phyloP scores from a whole-genome alignment of 192 early-diverging fungal species.

The Gigaspora rosea region DNA sequence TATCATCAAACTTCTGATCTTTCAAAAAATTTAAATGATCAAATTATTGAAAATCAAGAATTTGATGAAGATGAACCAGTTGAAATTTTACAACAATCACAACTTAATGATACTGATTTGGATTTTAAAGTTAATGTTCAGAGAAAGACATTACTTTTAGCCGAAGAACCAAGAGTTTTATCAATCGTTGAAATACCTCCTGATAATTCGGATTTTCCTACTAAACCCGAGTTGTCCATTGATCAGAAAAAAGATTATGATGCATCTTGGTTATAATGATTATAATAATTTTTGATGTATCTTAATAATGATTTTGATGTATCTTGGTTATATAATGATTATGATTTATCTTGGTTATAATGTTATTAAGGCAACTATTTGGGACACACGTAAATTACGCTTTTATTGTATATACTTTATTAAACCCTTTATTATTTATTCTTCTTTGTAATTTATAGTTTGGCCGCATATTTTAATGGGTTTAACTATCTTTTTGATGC shows the following conservation, averaged over 20 bases:
- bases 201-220: background rate
- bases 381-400: too few relatives aligned
- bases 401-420: too few relatives aligned
- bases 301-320: background rate
- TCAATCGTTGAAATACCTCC: background rate
- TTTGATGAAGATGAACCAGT: too few relatives aligned
- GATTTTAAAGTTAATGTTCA: constrained; percentile 14
- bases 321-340: constrained; percentile 1
- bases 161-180: background rate
- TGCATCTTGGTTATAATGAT: constrained; percentile 1
- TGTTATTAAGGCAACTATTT: background rate
- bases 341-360: constrained; percentile 8
- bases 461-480: too few relatives aligned
- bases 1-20: background rate
- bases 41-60: background rate
- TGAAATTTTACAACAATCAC: too few relatives aligned
- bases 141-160: background rate
- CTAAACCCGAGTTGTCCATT: background rate
- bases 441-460: too few relatives aligned
- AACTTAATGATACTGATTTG: constrained; percentile 12
- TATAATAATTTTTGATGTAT: too few relatives aligned
- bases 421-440: too few relatives aligned
- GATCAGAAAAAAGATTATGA: background rate
- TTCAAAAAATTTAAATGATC: background rate
- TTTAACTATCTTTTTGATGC: too few relatives aligned